Base-by-base conservation (phyloP, 2,329 filamentous ascomycete species). In the Alternaria dauci region DNA sequence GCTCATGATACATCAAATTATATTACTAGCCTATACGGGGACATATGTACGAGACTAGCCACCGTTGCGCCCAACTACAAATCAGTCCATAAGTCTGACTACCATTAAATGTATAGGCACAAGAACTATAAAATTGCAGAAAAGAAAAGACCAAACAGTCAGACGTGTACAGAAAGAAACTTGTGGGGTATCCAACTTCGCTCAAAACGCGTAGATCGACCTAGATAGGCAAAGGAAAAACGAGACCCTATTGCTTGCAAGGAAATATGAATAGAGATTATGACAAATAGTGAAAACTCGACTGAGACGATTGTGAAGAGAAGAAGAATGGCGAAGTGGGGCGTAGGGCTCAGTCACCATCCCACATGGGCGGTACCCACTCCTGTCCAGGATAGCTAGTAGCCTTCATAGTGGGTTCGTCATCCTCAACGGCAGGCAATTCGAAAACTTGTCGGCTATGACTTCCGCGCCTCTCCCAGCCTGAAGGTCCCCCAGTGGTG, bases 371-470 rank as follows among this genome's bases (percentile, higher is more conserved):
- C 4, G 88, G 88, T 67, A 86, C 86, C 88, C 89, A 91, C 74
- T 91, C 89, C 78, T 90, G 87, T 0, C 89, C 89, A 0, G 89
- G 89, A 75, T 91, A 91, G 71, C 85, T 88, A 12, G 88, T 89
- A 7, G 88, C 88, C 48, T 82, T 85, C 89, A 91, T 91, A 59
- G 83, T 80, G 12, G 85, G 84, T 71, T 80, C 74, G 14, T 82
- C 81, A n/a, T 83, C 80, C 32, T 81, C 79, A 41, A 80, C 76
- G 16, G 75, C 76, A 23, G 74, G 69, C 46, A 77, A 44, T 55
- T 76, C 76, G 52, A 77, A 78, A 1, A 77, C 72, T 5, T 66
- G 69, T 25, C 71, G 62, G 8, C 52, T 52, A 3, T 55, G 59
- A 38, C 69, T 71, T 8, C 72, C 71, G 12, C 64, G 66, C 26